Conservation (phyloP, 2,329 filamentous ascomycete species). For the Plenodomus biglobosus region DNA sequence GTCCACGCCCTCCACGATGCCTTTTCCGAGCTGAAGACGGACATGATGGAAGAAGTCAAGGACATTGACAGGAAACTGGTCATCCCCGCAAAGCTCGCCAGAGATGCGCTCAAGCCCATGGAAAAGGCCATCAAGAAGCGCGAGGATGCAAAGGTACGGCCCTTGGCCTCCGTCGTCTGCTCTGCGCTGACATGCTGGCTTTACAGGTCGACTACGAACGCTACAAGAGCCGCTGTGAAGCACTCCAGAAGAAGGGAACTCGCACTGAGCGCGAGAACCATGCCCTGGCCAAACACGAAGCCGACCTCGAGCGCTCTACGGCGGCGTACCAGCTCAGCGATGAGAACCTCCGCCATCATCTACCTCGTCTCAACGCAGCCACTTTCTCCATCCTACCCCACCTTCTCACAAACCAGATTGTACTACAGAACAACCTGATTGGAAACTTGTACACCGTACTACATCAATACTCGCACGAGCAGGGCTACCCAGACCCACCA, state of each 20-base stretch:
- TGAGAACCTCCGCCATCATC: slow-evolving; percentile 67
- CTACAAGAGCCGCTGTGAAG: slow-evolving; percentile 70
- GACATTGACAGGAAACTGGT: slow-evolving; percentile 72
- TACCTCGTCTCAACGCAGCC: slow-evolving; percentile 71
- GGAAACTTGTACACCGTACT: slow-evolving; percentile 77
- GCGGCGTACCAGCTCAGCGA: slow-evolving; percentile 77
- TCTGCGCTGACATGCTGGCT: slow-evolving; percentile 14
- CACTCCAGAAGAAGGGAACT: slow-evolving; percentile 68
- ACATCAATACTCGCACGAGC: slow-evolving; percentile 70
- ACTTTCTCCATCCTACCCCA: slow-evolving; percentile 74
- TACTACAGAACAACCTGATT: slow-evolving; percentile 76
- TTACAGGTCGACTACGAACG: slow-evolving; percentile 79
- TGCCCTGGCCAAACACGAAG: slow-evolving; percentile 69
- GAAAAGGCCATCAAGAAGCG: slow-evolving; percentile 84
- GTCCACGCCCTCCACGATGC: slow-evolving; percentile 65
- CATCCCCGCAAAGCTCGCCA: slow-evolving; percentile 68
- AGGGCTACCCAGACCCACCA: slow-evolving; percentile 69
- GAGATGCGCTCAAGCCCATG: slow-evolving; percentile 68
- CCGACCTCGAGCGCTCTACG: slow-evolving; percentile 65
- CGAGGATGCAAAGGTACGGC: slow-evolving; percentile 69
- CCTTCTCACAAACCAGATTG: slow-evolving; percentile 68
- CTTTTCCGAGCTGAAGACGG: slow-evolving; percentile 70
- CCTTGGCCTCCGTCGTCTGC: too few relatives aligned
- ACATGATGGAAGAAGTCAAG: slow-evolving; percentile 70
- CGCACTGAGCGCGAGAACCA: slow-evolving; percentile 73